Conservation (phyloP, 1,284 basidiomycete genomes). For the Rhodotorula sp. region DNA sequence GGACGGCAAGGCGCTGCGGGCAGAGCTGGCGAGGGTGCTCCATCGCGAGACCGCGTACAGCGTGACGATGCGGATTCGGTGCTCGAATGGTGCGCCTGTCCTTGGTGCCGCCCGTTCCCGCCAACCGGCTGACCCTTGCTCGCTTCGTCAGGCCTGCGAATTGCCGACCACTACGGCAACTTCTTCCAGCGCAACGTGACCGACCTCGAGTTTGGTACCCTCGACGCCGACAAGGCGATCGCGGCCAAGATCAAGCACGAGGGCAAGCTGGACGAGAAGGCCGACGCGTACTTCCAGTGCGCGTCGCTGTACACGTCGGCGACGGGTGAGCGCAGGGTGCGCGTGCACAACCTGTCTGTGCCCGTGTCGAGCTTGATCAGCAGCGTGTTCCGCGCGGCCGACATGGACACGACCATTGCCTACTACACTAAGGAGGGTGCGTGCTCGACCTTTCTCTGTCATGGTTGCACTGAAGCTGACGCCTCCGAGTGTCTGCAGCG, state of each 20-base stretch:
- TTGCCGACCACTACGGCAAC: conserved; percentile 74
- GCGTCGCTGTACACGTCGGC: conserved; percentile 85
- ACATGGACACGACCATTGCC: conserved; percentile 80
- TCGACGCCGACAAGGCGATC: conserved; percentile 81
- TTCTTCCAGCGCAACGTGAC: conserved; percentile 74
- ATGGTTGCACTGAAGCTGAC: neutral
- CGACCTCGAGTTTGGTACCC: conserved; percentile 75
- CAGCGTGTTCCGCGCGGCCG: conserved; percentile 89
- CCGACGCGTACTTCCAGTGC: conserved; percentile 82
- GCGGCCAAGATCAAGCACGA: conserved; percentile 67
- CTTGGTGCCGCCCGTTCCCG: too few relatives aligned
- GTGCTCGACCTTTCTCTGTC: conserved; percentile 33
- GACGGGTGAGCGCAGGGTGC: conserved; percentile 77
- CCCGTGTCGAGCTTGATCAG: conserved; percentile 80
- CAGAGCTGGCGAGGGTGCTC: conserved; percentile 72
- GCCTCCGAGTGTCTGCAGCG: conserved; percentile 55
- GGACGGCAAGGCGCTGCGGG: conserved; percentile 67
- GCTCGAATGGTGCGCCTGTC: conserved; percentile 68
- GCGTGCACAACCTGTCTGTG: conserved; percentile 81
- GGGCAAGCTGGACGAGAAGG: conserved; percentile 67
- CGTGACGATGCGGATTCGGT: conserved; percentile 77
- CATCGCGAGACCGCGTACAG: conserved; percentile 77
- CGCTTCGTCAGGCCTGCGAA: conserved; percentile 62
- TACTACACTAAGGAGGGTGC: conserved; percentile 77
- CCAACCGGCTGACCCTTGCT: neutral